phyloP scores from a whole-genome alignment of 305 asterid species.

The Fraxinus baroniana region DNA sequence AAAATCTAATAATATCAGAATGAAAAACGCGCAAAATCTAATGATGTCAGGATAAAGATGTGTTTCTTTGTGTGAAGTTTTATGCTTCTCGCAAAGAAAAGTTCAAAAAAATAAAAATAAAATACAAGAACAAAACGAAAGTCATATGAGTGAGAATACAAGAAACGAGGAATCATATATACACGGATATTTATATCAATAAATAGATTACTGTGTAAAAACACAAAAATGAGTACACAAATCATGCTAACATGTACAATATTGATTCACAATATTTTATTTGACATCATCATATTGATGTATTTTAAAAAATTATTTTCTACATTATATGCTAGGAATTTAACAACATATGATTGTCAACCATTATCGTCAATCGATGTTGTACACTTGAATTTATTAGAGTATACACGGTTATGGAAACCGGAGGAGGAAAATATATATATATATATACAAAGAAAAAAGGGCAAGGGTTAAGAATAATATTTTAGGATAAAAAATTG shows the following conservation, averaged over 20 bases:
- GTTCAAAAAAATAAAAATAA: background rate
- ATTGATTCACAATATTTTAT: too few relatives aligned
- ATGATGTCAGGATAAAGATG: background rate
- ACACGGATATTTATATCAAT: background rate
- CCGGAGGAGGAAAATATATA: background rate
- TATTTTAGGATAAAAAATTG: background rate
- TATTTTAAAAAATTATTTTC: too few relatives aligned
- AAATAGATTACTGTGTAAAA: background rate
- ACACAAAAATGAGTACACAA: background rate
- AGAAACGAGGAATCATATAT: background rate
- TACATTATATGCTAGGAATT: too few relatives aligned
- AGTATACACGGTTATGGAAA: background rate
- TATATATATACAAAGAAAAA: background rate
- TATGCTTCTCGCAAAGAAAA: background rate
- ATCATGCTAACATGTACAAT: too few relatives aligned
- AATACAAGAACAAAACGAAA: constrained; percentile 9
- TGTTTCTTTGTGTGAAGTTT: background rate
- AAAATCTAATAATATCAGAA: background rate
- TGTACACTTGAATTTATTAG: too few relatives aligned
- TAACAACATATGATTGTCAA: too few relatives aligned
- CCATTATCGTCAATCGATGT: too few relatives aligned
- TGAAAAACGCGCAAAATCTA: background rate
- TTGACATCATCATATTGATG: too few relatives aligned
- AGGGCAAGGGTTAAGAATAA: background rate
- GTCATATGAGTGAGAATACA: constrained; percentile 15